phyloP scores from a whole-genome alignment of 2,329 filamentous ascomycete genomes.

The Fusarium sp. region DNA sequence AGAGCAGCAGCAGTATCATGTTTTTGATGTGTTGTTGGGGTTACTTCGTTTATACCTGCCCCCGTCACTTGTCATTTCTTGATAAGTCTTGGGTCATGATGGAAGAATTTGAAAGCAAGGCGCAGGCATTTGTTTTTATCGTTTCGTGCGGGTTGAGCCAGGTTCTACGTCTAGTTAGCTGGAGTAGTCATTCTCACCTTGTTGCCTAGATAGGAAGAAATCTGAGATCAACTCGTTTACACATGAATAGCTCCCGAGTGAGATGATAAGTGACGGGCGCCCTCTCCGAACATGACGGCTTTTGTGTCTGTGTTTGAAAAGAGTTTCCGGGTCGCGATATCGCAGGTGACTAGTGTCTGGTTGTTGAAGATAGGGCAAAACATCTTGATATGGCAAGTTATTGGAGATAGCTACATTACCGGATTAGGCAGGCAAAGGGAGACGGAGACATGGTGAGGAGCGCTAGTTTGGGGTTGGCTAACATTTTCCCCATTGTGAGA shows the following conservation, averaged over 20 bases:
- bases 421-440: slow-evolving; percentile 42
- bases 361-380: background rate
- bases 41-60: slow-evolving; percentile 12
- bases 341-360: background rate
- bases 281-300: slow-evolving; percentile 17
- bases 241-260: background rate
- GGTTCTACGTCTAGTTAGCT: background rate
- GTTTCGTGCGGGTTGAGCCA: slow-evolving; percentile 19
- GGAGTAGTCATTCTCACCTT: slow-evolving; percentile 3
- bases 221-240: slow-evolving; percentile 4
- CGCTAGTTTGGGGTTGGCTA: slow-evolving; percentile 18
- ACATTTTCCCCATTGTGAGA: background rate
- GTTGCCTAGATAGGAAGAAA: slow-evolving; percentile 30
- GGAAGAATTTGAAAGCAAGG: slow-evolving; percentile 28
- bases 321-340: slow-evolving; percentile 16
- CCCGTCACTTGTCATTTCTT: background rate
- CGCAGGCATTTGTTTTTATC: slow-evolving; percentile 35
- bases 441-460: slow-evolving; percentile 18
- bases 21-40: slow-evolving; percentile 33
- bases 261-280: slow-evolving; percentile 2
- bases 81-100: slow-evolving; percentile 13
- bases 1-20: slow-evolving; percentile 27
- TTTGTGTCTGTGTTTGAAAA: background rate
- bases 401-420: slow-evolving; percentile 27
- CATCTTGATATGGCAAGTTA: slow-evolving; percentile 9